Percentiles rank a stretch among this genome's conserved stretches.
Conservation (phyloP, 2,329 filamentous ascomycete genomes). For the Colletotrichum godetiae region DNA sequence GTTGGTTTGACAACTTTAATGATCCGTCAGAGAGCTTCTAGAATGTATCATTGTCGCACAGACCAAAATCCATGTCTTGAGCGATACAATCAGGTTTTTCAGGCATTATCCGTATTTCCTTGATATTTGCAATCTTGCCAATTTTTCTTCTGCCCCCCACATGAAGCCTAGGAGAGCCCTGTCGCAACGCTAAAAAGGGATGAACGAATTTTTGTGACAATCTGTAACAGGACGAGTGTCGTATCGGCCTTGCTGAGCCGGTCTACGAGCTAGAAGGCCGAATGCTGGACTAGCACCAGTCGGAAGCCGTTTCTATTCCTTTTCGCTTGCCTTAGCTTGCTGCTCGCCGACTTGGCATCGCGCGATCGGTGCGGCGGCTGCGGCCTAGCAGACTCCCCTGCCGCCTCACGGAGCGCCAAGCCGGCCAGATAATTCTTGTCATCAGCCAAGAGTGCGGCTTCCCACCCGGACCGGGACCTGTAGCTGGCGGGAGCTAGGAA, state of each 20-base stretch:
- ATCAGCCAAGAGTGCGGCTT: conserved; percentile 9
- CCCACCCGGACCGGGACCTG: not conserved
- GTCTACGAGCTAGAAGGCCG: not conserved
- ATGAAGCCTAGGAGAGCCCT: not conserved
- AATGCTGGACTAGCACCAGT: not conserved
- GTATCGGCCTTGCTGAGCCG: not conserved
- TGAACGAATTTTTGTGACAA: not conserved
- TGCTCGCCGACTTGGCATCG: not conserved
- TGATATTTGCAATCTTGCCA: not conserved
- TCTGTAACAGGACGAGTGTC: not conserved
- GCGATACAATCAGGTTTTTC: not conserved
- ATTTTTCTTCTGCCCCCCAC: not conserved
- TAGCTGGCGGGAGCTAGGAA: not conserved
- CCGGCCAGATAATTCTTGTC: not conserved
- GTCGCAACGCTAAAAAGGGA: not conserved
- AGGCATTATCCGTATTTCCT: not conserved
- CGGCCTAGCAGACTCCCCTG: not conserved
- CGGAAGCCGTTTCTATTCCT: not conserved
- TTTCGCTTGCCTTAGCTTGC: not conserved
- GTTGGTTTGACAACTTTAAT: not conserved
- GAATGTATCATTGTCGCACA: not conserved
- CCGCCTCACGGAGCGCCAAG: not conserved
- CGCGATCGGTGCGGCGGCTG: not conserved
- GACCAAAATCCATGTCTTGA: not conserved
- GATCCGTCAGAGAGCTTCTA: not conserved